Conservation (phyloP, 2,329 filamentous ascomycete genomes). For the Ceratocystis alfenasii region DNA sequence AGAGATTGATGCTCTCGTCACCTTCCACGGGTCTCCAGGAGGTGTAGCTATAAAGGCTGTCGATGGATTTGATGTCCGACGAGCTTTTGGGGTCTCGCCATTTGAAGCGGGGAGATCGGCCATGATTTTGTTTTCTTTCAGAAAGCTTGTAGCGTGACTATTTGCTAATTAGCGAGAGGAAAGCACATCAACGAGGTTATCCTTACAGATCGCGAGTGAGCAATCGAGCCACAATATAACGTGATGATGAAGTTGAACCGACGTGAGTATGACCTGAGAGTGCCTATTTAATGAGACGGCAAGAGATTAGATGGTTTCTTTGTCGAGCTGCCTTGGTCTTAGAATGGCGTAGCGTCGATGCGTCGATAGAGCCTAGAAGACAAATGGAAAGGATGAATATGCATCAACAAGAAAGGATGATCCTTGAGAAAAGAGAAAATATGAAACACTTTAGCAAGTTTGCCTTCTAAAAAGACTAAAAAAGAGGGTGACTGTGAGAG, state of each 20-base stretch:
- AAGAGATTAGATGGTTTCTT: not conserved
- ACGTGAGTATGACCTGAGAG: not conserved
- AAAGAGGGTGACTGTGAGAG: not conserved
- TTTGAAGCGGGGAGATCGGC: not conserved
- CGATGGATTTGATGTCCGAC: not conserved
- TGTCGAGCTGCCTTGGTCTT: not conserved
- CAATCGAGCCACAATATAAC: too few species aligned
- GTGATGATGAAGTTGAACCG: too few species aligned
- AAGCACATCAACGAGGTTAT: too few species aligned
- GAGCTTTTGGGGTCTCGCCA: not conserved
- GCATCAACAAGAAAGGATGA: not conserved
- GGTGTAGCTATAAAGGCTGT: not conserved
- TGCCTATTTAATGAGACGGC: not conserved
- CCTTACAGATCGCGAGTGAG: too few species aligned
- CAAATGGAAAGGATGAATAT: not conserved
- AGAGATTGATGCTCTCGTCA: not conserved
- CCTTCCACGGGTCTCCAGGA: not conserved
- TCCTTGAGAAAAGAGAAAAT: constrained; percentile 2
- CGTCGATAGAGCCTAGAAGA: not conserved
- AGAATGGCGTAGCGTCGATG: not conserved
- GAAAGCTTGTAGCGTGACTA: not conserved
- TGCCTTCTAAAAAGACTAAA: not conserved
- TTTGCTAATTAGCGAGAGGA: too few species aligned
- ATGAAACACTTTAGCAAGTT: not conserved
- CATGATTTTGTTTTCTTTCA: not conserved